Conservation (phyloP, 2,329 filamentous ascomycete genomes). For the Neofusicoccum ribis region DNA sequence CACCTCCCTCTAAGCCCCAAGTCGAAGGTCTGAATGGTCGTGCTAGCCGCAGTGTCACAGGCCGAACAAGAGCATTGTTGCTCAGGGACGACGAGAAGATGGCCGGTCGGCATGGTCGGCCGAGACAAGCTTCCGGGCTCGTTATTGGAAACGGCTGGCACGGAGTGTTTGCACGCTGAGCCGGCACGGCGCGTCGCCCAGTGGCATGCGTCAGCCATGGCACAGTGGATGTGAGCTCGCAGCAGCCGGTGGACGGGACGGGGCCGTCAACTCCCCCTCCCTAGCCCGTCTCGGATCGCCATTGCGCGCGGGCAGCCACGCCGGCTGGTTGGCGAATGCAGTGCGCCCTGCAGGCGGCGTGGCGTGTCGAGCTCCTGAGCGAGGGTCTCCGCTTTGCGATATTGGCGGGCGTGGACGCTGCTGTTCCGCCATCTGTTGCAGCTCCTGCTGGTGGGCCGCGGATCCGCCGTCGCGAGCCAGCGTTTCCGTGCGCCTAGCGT, state of each 20-base stretch:
- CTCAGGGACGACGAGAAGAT: neutral
- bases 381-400: neutral
- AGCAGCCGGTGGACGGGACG: neutral
- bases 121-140: conserved; percentile 2
- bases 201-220: neutral
- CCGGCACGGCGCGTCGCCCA: neutral
- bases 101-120: neutral
- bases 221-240: neutral
- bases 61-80: too few relatives aligned
- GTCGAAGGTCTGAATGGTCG: neutral
- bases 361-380: conserved; percentile 9
- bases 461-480: conserved; percentile 12
- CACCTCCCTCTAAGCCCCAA: neutral
- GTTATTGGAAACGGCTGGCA: conserved; percentile 5
- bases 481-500: conserved; percentile 9
- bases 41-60: too few relatives aligned
- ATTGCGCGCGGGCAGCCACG: neutral
- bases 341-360: neutral
- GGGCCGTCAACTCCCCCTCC: neutral
- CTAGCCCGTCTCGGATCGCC: neutral
- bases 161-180: neutral
- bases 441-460: neutral
- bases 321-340: neutral
- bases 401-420: neutral
- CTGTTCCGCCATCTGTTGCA: conserved; percentile 1